phyloP scores from a whole-genome alignment of 768 basidiomycete genomes.

The Amanita phalloides region DNA sequence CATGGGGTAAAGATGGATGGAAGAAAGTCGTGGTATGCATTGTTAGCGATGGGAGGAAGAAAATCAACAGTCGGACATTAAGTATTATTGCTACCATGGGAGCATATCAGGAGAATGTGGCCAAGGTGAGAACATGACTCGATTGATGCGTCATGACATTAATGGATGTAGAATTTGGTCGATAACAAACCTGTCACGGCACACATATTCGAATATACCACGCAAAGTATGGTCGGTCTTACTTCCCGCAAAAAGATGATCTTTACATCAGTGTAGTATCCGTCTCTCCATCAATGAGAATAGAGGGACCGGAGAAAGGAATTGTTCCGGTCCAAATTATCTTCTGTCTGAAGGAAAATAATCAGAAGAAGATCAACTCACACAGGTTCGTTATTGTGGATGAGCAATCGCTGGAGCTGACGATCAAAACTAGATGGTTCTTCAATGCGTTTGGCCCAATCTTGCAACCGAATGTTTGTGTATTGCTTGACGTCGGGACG shows the following conservation, averaged over 20 bases:
- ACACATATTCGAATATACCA: constrained; percentile 91
- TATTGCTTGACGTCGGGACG: constrained; percentile 76
- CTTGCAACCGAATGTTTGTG: constrained; percentile 85
- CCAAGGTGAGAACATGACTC: constrained; percentile 42
- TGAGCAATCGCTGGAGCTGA: too few species aligned
- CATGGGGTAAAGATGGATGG: constrained; percentile 97
- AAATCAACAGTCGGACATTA: constrained; percentile 77
- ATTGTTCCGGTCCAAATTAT: constrained; percentile 86
- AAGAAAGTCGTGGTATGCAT: constrained; percentile 96
- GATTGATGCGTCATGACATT: not conserved
- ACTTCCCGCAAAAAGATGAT: not conserved
- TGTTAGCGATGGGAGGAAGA: constrained; percentile 76
- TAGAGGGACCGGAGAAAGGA: constrained; percentile 69
- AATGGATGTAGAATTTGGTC: constrained; percentile 45
- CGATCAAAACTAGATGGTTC: constrained; percentile 54
- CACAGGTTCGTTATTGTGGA: constrained; percentile 25
- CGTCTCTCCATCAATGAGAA: constrained; percentile 71
- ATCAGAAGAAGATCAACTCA: constrained; percentile 94
- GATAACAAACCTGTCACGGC: constrained; percentile 77
- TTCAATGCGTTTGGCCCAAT: constrained; percentile 84
- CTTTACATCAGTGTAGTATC: constrained; percentile 41
- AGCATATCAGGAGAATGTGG: constrained; percentile 88
- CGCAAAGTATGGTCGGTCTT: constrained; percentile 52
- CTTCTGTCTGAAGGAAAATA: constrained; percentile 88
- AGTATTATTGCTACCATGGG: constrained; percentile 91